Evolutionary conservation across 441 rosid species (phyloP), one percentile per base, ranked within the genome.

Genomic region (Kokia cookei): DNA sequence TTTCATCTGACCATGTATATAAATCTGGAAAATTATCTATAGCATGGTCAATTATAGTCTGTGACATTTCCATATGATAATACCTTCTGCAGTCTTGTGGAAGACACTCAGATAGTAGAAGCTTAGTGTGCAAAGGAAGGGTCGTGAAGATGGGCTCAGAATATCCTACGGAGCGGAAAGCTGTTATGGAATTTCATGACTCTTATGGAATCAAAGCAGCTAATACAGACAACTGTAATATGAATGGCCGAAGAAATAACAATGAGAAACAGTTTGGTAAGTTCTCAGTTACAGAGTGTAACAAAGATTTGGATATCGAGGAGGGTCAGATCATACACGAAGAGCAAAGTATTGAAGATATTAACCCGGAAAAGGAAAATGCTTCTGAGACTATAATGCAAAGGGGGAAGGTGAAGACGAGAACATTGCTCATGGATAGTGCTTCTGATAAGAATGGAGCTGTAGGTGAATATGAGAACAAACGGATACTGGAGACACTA

Each of bases 291-390:
- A 17, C 48, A 1, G 76, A 68, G 66, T 73, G 66, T 7, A 70
- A 74, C 17, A 72, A 67, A 68, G 77, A 78, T 62, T 61, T 63
- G 59, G 87, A 75, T 43, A 70, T 82, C 58, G 89, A 82, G 80
- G 89, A 83, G 79, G 86, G 86, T 57, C 88, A 82, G 83, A 77
- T 88, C 59, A 61, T 80, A 17, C 22, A 73, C 4, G 79, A 76
- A 72, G 86, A 79, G 43, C 81, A 58, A 42, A 43, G 19, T 53
- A 71, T 24, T 4, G 43, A 27, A 50, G 71, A 10, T 9, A 48
- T 50, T 10, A 14, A n/a, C 35, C 47, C 19, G 61, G 80, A 61
- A 68, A 75, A 76, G 63, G 76, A 75, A 45, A 73, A 19, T 65
- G 72, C 7, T 73, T 57, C 75, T 72, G 74, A 50, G 59, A 71